phyloP scores from a whole-genome alignment of 75 land plant species.

The Ceratopteris richardii region DNA sequence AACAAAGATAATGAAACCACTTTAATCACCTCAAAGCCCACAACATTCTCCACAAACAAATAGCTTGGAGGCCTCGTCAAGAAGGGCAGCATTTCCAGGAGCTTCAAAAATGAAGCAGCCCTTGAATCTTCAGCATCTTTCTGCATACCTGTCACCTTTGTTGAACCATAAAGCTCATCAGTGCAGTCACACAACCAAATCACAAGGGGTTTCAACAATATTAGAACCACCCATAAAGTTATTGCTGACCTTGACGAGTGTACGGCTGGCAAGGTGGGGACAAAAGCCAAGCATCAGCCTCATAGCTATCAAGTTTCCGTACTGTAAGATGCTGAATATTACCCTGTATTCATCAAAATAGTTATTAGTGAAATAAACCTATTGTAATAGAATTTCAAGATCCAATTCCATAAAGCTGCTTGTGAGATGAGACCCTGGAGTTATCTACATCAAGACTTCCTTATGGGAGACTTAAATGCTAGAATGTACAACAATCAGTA shows the following conservation, averaged over 20 bases:
- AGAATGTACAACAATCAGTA: too few species aligned
- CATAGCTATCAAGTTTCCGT: slow-evolving; percentile 61
- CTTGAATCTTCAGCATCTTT: slow-evolving; percentile 83
- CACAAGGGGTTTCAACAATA: too few species aligned
- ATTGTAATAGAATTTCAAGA: background rate
- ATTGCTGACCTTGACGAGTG: slow-evolving; percentile 75
- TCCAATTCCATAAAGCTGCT: too few species aligned
- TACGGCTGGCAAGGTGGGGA: slow-evolving; percentile 99
- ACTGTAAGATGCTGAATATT: slow-evolving; percentile 76
- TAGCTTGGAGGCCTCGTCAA: slow-evolving; percentile 45
- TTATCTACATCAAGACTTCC: too few species aligned
- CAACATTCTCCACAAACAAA: slow-evolving; percentile 94
- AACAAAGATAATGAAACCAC: too few species aligned
- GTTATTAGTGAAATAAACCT: background rate
- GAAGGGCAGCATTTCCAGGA: slow-evolving; percentile 60
- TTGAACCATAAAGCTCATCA: background rate
- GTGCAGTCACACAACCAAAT: background rate
- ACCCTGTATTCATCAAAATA: slow-evolving; percentile 33
- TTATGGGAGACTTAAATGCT: too few species aligned
- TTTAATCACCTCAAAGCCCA: slow-evolving; percentile 89
- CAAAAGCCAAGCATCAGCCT: slow-evolving; percentile 80
- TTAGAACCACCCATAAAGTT: background rate
- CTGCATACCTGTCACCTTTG: slow-evolving; percentile 66
- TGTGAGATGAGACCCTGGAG: too few species aligned
- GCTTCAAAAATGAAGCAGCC: slow-evolving; percentile 77